Base-by-base conservation (phyloP, 257 asterid species). In the Ligustrum vulgare region DNA sequence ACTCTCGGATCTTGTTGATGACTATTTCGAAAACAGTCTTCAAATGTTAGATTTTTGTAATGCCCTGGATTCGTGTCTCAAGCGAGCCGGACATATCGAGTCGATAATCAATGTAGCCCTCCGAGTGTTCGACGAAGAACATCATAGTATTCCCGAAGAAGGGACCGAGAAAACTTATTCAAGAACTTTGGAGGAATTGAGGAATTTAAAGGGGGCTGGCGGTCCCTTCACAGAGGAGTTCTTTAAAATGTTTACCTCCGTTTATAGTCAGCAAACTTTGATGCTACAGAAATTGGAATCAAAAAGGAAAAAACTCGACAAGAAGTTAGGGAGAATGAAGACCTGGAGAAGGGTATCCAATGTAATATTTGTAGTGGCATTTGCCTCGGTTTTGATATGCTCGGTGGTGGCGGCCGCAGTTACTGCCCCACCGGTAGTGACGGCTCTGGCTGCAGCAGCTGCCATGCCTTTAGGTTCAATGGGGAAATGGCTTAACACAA, bases 341-440 rank as follows among this genome's bases (percentile, higher is more conserved):
- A 77, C 83, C 0, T 94, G 97, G 98, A 88, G 88, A 83, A 89
- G 83, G 76, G 87, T 92, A 0, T 88, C 91, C 0, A 92, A 91
- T 72, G 90, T 82, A 47, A 94, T 93, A 56, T 90, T 92, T 72
- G 88, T 87, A 2, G 86, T 82, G 1, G 86, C 95, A 8, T 90
- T 92, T 45, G 89, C 92, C 3, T 84, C 95, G 0, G 95, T 90
- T 35, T 60, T 90, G 79, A 84, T 92, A 37, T 90, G 91, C 78
- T 89, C 97, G 2, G 97, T 92, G 54, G 96, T 92, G 82, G 97
- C 96, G 3, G 97, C 97, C 0, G 97, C 97, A 1, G 41, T 92
- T 74, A 77, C 92, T 2, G 97, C 97, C 0, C 96, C 97, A 0
- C 92, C 96, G 1, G 90, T 92, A 60, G 89, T 89, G 82, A 81